Base-by-base conservation (phyloP, 768 basidiomycete species). In the Lactarius pseudohatsudake region DNA sequence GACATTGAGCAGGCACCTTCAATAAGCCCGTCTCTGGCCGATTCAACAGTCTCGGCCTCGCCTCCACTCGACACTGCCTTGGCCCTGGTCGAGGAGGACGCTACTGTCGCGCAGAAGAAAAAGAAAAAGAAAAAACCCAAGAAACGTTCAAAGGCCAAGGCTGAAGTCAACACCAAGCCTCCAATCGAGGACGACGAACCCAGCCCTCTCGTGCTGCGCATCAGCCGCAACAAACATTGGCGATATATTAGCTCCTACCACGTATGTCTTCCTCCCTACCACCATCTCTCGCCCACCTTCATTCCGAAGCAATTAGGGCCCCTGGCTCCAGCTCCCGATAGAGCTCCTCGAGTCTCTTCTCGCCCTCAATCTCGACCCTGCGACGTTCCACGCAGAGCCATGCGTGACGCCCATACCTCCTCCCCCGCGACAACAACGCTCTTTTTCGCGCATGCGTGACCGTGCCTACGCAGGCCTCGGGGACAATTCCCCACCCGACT, bases 171-270 rank as follows among this genome's bases (percentile, higher is more conserved):
- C 70, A 76, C 65, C 63, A 75, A 40, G 72, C 74, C 61, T 74
- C 72, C 26, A 55, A 74, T 70, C 32, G 78, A 80, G 38, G 76
- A 77, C 34, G 83, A 84, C 34, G 78, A 77, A 55, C 75, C 79
- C 41, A 84, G 84, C 55, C 85, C 85, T 18, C 82, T 88, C 0
- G 85, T 90, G 41, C 82, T 95, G 3, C 91, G 90, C 75, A 95
- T 96, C 72, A 92, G 90, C 78, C 85, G 94, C 70, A 94, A 95
- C 79, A 96, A 96, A 76, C 94, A 96, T 73, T 94, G 93, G 94
- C 86, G 88, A 34, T 94, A 94, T 73, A 94, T 95, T 77, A 92
- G 90, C 77, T 92, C 92, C 28, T 94, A 91, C 75, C 91, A 93
- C 75, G 92, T 92, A 78, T 66, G 88, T 86, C 57, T 66, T 50